A percentile compares a stretch with the other conserved stretches of the same genome.
Conservation (phyloP, 2,329 filamentous ascomycete species). For the Coleophoma eucalyptorum region DNA sequence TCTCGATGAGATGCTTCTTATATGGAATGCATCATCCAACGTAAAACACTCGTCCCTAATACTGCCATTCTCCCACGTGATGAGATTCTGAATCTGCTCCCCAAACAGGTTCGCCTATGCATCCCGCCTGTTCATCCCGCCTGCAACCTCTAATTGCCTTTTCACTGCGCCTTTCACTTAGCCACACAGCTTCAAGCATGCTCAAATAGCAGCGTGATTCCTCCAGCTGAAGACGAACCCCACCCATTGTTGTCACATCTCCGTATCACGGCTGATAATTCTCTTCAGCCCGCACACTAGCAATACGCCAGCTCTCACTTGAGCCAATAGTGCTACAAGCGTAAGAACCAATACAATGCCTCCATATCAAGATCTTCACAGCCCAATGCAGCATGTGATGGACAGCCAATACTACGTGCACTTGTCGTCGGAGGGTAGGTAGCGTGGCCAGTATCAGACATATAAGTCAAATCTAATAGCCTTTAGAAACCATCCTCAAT, state of each 20-base stretch:
- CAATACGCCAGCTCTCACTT: background rate
- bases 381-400: background rate
- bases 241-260: background rate
- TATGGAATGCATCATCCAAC: no score
- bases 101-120: slow-evolving; percentile 5
- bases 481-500: background rate
- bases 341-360: background rate
- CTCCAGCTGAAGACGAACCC: slow-evolving; percentile 5
- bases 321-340: background rate
- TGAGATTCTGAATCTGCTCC: no score
- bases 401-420: background rate
- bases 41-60: no score
- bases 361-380: background rate
- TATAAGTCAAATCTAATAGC: background rate
- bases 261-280: background rate
- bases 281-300: background rate
- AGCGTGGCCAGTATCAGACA: background rate
- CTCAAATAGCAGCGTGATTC: slow-evolving; percentile 9
- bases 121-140: background rate
- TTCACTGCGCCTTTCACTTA: slow-evolving; percentile 6
- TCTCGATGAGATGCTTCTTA: no score
- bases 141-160: background rate
- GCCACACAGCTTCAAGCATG: background rate
- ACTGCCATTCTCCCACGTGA: no score
- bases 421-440: background rate